Conservation (phyloP, 1,284 basidiomycete genomes). For the Cyathus olla region DNA sequence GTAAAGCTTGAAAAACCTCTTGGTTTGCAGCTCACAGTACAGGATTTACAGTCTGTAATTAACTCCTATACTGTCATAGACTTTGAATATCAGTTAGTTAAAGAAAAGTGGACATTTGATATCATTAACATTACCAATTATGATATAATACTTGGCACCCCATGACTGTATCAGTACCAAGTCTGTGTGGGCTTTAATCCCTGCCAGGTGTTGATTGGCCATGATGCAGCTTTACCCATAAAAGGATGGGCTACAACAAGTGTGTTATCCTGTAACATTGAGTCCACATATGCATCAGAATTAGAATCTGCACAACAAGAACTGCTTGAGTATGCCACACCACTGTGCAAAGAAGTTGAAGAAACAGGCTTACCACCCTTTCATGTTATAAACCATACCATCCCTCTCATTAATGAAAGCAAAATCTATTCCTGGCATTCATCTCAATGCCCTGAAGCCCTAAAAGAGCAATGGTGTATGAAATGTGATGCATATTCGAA, state of each 20-base stretch:
- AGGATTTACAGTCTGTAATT: conserved; percentile 33
- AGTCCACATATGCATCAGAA: neutral
- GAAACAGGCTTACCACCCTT: conserved; percentile 26
- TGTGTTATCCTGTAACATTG: neutral
- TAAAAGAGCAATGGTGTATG: conserved; percentile 18
- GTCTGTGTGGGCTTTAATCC: conserved; percentile 28
- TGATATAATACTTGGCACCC: conserved; percentile 41
- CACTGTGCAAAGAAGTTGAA: conserved; percentile 13
- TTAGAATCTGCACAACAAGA: conserved; percentile 22
- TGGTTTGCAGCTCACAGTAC: conserved; percentile 34
- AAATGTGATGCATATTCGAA: conserved; percentile 23
- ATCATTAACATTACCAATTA: conserved; percentile 39
- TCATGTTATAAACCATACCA: conserved; percentile 28
- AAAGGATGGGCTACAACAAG: neutral
- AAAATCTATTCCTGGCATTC: conserved; percentile 25
- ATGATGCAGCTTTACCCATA: neutral
- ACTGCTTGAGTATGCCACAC: conserved; percentile 7
- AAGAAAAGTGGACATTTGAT: conserved; percentile 32
- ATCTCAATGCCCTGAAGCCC: conserved; percentile 23
- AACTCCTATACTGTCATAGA: conserved; percentile 25
- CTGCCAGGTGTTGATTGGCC: conserved; percentile 24
- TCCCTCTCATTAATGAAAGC: conserved; percentile 29
- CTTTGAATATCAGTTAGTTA: conserved; percentile 41
- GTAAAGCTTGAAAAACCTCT: conserved; percentile 27
- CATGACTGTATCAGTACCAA: conserved; percentile 40